A percentile compares a stretch with the other conserved stretches of the same genome.
Conservation (phyloP, 352 stramenopile species). For the Labyrinthula sp. region DNA sequence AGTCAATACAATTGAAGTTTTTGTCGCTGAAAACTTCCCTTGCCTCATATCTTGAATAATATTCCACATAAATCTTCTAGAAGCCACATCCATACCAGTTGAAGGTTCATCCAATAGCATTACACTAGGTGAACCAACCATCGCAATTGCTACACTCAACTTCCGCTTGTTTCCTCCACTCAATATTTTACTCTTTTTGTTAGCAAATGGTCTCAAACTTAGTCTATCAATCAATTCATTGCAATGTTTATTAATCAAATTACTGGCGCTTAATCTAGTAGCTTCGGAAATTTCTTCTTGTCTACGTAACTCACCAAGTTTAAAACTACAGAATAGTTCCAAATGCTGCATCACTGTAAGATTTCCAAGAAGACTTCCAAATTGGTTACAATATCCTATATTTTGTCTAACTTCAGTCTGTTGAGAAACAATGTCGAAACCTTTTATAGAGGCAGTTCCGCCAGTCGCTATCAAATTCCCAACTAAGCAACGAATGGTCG, state of each 20-base stretch:
- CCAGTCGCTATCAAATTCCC: conserved; percentile 47
- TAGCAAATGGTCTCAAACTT: conserved; percentile 48
- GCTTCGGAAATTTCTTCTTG: conserved; percentile 55
- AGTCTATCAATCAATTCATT: conserved; percentile 53
- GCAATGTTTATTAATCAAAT: conserved; percentile 44
- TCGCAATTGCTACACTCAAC: conserved; percentile 54
- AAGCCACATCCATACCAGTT: conserved; percentile 64
- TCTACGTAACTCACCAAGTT: conserved; percentile 58
- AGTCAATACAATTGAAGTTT: conserved; percentile 42
- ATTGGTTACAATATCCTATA: conserved; percentile 87
- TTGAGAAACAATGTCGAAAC: conserved; percentile 52
- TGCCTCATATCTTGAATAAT: conserved; percentile 52
- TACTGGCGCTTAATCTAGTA: conserved; percentile 54
- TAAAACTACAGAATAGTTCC: conserved; percentile 73
- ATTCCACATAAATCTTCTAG: conserved; percentile 62
- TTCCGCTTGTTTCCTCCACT: conserved; percentile 61
- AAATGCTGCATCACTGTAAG: conserved; percentile 81
- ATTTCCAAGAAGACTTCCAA: conserved; percentile 77
- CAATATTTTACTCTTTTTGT: conserved; percentile 48
- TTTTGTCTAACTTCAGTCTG: conserved; percentile 41
- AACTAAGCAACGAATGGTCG: conserved; percentile 55
- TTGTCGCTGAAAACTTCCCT: conserved; percentile 31
- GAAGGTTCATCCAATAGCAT: conserved; percentile 61
- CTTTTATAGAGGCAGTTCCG: conserved; percentile 46
- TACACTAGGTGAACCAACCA: conserved; percentile 48